Evolutionary conservation across 306 rosid species (phyloP), one percentile per base, ranked within the genome.

Genomic region (Citrullus mucosospermus): DNA sequence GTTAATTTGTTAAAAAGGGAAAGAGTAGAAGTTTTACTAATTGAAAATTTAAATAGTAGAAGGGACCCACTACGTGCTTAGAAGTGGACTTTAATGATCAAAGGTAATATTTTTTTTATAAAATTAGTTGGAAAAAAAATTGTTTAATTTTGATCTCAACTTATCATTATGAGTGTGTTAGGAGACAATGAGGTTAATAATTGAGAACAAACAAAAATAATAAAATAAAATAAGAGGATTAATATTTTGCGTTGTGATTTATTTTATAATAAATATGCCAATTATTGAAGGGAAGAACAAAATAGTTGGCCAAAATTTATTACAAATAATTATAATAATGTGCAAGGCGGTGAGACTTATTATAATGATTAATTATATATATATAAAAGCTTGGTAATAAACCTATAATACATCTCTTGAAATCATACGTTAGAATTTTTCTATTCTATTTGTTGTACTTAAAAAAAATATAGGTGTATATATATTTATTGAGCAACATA

Each of bases 41-140:
- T 59, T 39, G 22, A 76, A 0, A 22, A 75, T 9, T 18, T 3
- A 4, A 74, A 74, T 51, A 59, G 62, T 32, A 34, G 32, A 9
- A 28, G 68, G 79, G 44, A 51, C 80, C 80, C 80, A 77, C 80
- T 57, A 77, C 72, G 80, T 77, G 80, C 57, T 77, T 77, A 25
- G 68, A n/a, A 77, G 72, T 77, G 80, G 80, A 60, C 80, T 76
- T 77, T 60, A 44, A 71, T 46, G n/a, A 71, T 71, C 34, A 43
- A 68, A 41, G 75, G 32, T 71, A 44, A 71, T 44, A 70, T 71
- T n/a, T 70, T n/a, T 25, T 66, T 66, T 70, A 46, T 70, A 3
- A 41, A 68, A 68, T 68, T 68, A 68, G 75, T 68, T 68, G 54
- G 54, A 18, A 20, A 9, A 4, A n/a, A 17, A 17, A 34, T 66